phyloP scores from a whole-genome alignment of 306 rosid species.

The Citrullus mucosospermus region DNA sequence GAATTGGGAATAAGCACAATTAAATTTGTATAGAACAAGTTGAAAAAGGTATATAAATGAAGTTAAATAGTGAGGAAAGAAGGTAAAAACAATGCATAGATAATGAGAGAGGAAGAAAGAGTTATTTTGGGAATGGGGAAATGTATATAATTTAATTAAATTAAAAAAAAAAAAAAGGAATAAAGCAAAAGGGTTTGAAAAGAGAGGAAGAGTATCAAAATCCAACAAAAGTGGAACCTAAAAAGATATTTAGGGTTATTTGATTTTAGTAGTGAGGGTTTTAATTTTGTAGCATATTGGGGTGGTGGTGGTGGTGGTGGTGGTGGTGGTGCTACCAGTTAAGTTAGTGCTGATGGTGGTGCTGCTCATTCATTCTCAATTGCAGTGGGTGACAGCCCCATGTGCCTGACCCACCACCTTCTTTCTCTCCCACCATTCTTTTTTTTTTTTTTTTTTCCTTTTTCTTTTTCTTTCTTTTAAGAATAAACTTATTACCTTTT shows the following conservation, averaged over 20 bases:
- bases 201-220: background rate
- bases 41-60: no score
- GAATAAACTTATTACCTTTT: background rate
- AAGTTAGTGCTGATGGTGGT: background rate
- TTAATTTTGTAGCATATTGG: background rate
- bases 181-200: background rate
- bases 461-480: background rate
- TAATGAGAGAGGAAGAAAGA: no score
- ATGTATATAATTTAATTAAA: no score
- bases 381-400: slow-evolving; percentile 72
- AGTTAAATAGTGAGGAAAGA: no score
- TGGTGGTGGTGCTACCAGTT: background rate
- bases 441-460: background rate
- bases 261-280: background rate
- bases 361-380: slow-evolving; percentile 2
- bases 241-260: background rate
- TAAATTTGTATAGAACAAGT: no score
- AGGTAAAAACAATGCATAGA: no score
- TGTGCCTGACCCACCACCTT: slow-evolving; percentile 58
- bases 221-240: background rate
- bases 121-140: no score
- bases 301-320: background rate
- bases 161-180: background rate
- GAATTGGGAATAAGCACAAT: no score
- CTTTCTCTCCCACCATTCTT: background rate